phyloP scores from a whole-genome alignment of 2,329 filamentous ascomycete species.

The Volutella citrinella region DNA sequence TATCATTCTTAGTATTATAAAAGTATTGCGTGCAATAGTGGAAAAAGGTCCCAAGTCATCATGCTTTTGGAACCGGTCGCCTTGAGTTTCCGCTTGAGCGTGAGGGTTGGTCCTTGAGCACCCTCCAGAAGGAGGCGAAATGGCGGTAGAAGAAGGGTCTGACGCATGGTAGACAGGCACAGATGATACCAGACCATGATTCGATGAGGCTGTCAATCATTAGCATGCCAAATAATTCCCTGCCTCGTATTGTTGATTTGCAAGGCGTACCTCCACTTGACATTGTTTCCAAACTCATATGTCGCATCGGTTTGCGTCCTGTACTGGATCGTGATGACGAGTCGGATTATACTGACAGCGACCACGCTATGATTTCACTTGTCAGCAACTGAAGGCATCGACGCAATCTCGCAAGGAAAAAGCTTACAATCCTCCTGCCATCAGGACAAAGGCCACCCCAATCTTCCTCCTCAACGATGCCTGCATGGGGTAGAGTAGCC shows the following conservation, averaged over 20 bases:
- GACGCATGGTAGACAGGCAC: conserved; percentile 12
- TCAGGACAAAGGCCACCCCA: conserved; percentile 7
- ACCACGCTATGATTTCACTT: not conserved
- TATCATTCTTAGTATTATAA: too few relatives aligned
- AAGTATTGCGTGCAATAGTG: too few relatives aligned
- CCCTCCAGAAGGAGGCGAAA: conserved; percentile 1
- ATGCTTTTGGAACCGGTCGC: too few relatives aligned
- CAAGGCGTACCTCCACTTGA: conserved; percentile 10
- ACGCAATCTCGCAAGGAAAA: not conserved
- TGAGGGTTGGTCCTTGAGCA: too few relatives aligned
- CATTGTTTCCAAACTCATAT: not conserved
- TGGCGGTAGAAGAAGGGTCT: conserved; percentile 3
- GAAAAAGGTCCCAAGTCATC: too few relatives aligned
- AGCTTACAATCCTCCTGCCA: conserved; percentile 13
- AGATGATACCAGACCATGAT: conserved; percentile 8
- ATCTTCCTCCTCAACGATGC: conserved; percentile 1
- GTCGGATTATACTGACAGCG: conserved; percentile 7
- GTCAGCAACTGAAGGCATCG: too few relatives aligned
- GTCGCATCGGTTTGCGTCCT: not conserved
- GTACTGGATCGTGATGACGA: not conserved
- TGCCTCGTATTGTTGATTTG: too few relatives aligned
- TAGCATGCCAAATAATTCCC: not conserved
- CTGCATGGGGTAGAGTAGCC: conserved; percentile 8
- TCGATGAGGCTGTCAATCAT: conserved; percentile 6
- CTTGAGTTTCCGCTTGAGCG: too few relatives aligned